Percentiles rank a stretch among this genome's conserved stretches.
Evolutionary conservation across 805 yeast species (phyloP).

Genomic region (Pichia cephalocereana): DNA sequence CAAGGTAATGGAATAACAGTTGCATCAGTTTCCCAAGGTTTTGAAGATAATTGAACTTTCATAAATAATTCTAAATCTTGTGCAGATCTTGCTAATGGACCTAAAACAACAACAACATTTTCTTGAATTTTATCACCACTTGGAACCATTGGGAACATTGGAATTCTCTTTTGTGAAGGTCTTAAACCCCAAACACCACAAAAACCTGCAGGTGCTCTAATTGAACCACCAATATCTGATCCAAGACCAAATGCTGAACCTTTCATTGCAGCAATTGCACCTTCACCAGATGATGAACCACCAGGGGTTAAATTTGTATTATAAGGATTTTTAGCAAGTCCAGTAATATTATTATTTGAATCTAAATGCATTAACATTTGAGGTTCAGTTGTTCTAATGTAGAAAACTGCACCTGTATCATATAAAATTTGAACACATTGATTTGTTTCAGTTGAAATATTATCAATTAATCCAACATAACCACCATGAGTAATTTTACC

Average conservation of each 20-base stretch:
- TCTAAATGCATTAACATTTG: slow-evolving; percentile 48
- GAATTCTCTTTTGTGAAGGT: slow-evolving; percentile 42
- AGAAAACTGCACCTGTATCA: slow-evolving; percentile 47
- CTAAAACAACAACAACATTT: slow-evolving; percentile 35
- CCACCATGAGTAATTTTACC: slow-evolving; percentile 48
- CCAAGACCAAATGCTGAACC: slow-evolving; percentile 36
- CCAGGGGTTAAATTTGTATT: slow-evolving; percentile 38
- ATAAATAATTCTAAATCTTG: slow-evolving; percentile 42
- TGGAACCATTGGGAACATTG: slow-evolving; percentile 30
- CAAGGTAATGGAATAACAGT: slow-evolving; percentile 41
- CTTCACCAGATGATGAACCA: slow-evolving; percentile 52
- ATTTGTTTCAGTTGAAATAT: slow-evolving; percentile 32
- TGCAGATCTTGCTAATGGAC: slow-evolving; percentile 39
- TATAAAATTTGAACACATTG: slow-evolving; percentile 33
- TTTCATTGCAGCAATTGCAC: slow-evolving; percentile 35
- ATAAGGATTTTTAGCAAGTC: slow-evolving; percentile 41
- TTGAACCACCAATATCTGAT: slow-evolving; percentile 39
- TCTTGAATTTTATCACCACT: slow-evolving; percentile 37
- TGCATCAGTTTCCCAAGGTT: slow-evolving; percentile 52
- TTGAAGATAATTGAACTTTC: slow-evolving; percentile 34
- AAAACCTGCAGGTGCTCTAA: slow-evolving; percentile 46
- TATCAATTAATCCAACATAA: slow-evolving; percentile 32
- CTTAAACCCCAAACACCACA: slow-evolving; percentile 41
- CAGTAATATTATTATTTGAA: slow-evolving; percentile 46
- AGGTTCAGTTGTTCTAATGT: slow-evolving; percentile 49